Conservation (phyloP, 306 rosid species). For the Delonix regia region DNA sequence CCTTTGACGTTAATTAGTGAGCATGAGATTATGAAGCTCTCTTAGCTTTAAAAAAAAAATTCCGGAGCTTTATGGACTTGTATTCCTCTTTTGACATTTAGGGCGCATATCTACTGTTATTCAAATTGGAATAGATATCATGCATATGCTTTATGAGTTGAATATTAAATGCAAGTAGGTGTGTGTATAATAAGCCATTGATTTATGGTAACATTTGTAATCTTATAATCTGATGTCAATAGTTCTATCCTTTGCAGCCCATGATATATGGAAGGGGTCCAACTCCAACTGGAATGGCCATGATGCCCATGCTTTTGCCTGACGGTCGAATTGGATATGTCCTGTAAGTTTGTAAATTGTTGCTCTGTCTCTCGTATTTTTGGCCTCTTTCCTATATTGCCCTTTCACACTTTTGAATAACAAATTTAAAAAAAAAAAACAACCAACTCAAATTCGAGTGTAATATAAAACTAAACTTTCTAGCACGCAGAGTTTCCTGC, state of each 20-base stretch:
- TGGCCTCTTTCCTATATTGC: neutral
- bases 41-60: neutral
- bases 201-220: conserved; percentile 15
- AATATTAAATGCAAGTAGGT: conserved; percentile 8
- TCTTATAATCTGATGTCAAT: conserved; percentile 30
- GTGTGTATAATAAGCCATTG: conserved; percentile 16
- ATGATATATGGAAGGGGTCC: conserved; percentile 85
- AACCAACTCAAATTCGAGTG: conserved; percentile 1
- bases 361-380: neutral
- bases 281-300: conserved; percentile 81
- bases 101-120: neutral
- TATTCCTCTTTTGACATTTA: neutral
- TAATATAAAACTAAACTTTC: neutral
- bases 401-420: neutral
- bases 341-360: conserved; percentile 60
- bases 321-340: conserved; percentile 96
- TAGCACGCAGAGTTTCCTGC: neutral
- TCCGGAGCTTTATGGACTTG: conserved; percentile 10
- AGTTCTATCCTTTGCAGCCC: conserved; percentile 62
- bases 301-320: conserved; percentile 98
- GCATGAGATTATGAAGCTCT: conserved; percentile 1
- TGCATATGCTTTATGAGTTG: conserved; percentile 20
- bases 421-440: neutral
- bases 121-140: conserved; percentile 22
- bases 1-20: conserved; percentile 11